Evolutionary conservation across 2,329 filamentous ascomycete species (phyloP), one percentile per base, ranked within the genome.

Genomic region (Rutstroemia sp.): DNA sequence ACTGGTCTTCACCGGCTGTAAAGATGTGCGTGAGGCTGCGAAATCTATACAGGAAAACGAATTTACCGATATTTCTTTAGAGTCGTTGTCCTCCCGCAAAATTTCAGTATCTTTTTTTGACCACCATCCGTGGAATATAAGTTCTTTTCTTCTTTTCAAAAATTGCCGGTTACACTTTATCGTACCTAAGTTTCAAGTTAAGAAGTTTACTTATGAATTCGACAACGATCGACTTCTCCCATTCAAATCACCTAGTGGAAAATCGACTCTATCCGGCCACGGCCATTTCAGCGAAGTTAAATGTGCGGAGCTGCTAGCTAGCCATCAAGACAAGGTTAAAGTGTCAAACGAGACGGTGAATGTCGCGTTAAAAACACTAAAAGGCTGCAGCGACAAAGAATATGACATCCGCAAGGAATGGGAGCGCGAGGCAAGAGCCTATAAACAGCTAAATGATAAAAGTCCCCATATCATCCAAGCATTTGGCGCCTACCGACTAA

Each of bases 351-450:
- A 34, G n/a, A 52, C 18, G 1, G 7, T 52, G 4, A 45, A 14
- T 7, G 41, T 52, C 5, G 50, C 50, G 14, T 45, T 52, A 10
- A 52, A 52, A 30, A 52, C 3, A 16, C 5, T 52, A 19, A 52
- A 46, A 52, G 19, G 2, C 4, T 21, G 42, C 21, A 5, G 12
- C 6, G 39, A 52, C 3, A 7, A 1, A 10, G 25, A 41, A 7
- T 52, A 52, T 23, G 8, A 37, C 7, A 52, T 52, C 5, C 1
- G 14, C 2, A 45, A 21, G 2, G 50, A 52, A 52, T 52, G 39
- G 41, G 50, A 52, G 12, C 50, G 50, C 2, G 50, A 52, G 39
- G 39, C 39, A 21, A 52, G 39, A 45, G 50, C 50, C 18, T 41
- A 52, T 5, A 2, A 52, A 45, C 41, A 52, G 39, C 25, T 52